A percentile compares a stretch with the other conserved stretches of the same genome.
Evolutionary conservation across 2,329 filamentous ascomycete species (phyloP).

Genomic region (Lachnellula hyalina): DNA sequence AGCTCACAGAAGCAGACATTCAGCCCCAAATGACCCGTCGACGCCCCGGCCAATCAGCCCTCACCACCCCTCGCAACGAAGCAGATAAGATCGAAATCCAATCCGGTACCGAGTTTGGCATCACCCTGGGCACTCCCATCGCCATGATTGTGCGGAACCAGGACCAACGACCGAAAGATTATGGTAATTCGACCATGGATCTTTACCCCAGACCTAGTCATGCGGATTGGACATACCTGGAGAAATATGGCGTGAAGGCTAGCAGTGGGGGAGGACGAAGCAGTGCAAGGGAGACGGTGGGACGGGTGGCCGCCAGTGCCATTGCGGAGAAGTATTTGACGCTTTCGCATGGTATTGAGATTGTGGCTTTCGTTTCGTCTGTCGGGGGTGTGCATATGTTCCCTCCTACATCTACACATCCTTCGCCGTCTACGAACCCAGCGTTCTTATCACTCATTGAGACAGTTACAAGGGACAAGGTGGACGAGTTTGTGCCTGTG

Average conservation of each 20-base stretch:
- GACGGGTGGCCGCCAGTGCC: conserved; percentile 82
- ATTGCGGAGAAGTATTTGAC: conserved; percentile 90
- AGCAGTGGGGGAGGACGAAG: conserved; percentile 84
- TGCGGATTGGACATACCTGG: conserved; percentile 94
- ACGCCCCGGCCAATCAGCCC: conserved; percentile 79
- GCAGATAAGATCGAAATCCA: conserved; percentile 89
- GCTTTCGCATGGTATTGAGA: conserved; percentile 78
- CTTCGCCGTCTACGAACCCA: conserved; percentile 68
- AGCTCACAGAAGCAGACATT: conserved; percentile 79
- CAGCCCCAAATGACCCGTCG: conserved; percentile 92
- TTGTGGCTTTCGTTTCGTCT: conserved; percentile 83
- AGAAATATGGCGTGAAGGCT: conserved; percentile 95
- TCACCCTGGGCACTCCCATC: conserved; percentile 88
- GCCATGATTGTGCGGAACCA: conserved; percentile 83
- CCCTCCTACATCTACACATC: conserved; percentile 62
- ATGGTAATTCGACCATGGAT: conserved; percentile 85
- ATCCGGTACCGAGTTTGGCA: conserved; percentile 83
- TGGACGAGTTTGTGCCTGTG: conserved; percentile 81
- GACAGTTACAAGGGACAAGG: conserved; percentile 65
- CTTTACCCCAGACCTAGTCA: conserved; percentile 85
- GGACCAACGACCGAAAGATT: conserved; percentile 89
- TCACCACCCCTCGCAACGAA: conserved; percentile 90
- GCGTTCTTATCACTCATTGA: conserved; percentile 71
- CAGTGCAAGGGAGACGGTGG: conserved; percentile 92
- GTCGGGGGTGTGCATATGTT: conserved; percentile 78